Conservation (phyloP, 2,329 filamentous ascomycete genomes). For the Pestalotiopsis sp. region DNA sequence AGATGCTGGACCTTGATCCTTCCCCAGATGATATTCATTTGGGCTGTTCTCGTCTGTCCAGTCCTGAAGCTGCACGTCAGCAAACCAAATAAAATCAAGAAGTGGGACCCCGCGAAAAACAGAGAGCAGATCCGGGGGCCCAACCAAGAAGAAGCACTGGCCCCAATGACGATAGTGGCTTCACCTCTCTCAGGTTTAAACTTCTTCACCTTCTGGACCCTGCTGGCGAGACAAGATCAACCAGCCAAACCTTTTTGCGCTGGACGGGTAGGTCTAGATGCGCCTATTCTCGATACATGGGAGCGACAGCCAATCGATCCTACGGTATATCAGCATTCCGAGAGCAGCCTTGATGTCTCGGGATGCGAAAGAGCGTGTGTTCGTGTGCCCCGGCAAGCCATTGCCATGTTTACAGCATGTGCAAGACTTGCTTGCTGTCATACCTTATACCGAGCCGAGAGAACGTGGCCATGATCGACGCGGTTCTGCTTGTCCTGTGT, state of each 20-base stretch:
- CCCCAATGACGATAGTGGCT: background rate
- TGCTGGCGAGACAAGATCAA: background rate
- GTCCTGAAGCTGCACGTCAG: background rate
- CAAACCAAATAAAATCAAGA: background rate
- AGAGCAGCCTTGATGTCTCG: background rate
- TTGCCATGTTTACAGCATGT: background rate
- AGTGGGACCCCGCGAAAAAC: background rate
- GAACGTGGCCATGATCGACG: background rate
- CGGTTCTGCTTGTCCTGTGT: background rate
- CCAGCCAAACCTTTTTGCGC: background rate
- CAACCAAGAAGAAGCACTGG: background rate
- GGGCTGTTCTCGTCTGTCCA: background rate
- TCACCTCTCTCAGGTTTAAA: background rate
- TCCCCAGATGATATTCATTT: background rate
- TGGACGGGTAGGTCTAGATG: background rate
- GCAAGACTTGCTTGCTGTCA: background rate
- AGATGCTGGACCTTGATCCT: background rate
- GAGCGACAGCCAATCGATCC: background rate
- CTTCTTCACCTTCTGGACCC: background rate
- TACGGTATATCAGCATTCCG: background rate
- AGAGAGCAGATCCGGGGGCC: background rate
- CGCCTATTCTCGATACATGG: background rate
- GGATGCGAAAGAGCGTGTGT: background rate
- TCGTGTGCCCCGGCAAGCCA: background rate
- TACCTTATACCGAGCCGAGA: background rate